Evolutionary conservation across 2,329 filamentous ascomycete genomes (phyloP).

Genomic region (Chaetomium sp.): DNA sequence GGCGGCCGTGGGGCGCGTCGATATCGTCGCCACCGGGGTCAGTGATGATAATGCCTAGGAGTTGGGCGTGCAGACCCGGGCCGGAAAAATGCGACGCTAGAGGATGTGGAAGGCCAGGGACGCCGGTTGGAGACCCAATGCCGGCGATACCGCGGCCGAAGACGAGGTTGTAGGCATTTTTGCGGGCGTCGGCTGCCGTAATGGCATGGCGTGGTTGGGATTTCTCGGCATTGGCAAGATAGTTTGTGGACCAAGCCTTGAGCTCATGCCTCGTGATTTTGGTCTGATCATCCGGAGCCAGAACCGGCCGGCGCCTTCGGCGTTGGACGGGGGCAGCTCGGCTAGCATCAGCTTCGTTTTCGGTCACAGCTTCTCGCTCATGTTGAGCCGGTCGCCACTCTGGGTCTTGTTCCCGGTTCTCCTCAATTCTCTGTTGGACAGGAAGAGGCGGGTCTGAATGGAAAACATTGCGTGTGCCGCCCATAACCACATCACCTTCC

Average conservation of each 20-base stretch:
- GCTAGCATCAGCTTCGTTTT: constrained; percentile 7
- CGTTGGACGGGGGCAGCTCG: constrained; percentile 23
- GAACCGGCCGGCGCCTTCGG: constrained; percentile 24
- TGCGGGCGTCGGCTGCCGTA: constrained; percentile 34
- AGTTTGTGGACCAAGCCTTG: constrained; percentile 37
- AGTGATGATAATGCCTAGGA: constrained; percentile 30
- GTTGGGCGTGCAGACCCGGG: constrained; percentile 33
- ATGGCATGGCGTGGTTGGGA: constrained; percentile 24
- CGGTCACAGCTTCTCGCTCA: constrained; percentile 5
- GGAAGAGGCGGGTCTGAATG: constrained; percentile 21
- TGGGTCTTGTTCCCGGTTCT: constrained; percentile 13
- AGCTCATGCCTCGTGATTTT: constrained; percentile 33
- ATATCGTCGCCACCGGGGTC: constrained; percentile 16
- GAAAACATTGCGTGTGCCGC: constrained; percentile 35
- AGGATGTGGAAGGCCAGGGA: constrained; percentile 34
- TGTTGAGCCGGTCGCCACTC: neutral
- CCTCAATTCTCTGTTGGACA: neutral
- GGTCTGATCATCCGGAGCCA: constrained; percentile 28
- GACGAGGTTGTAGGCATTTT: constrained; percentile 35
- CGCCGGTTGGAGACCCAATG: constrained; percentile 30
- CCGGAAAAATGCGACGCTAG: constrained; percentile 44
- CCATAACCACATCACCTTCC: constrained; percentile 31
- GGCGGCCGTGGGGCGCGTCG: constrained; percentile 26
- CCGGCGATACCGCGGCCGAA: constrained; percentile 35
- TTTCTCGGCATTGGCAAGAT: constrained; percentile 49